A percentile compares a stretch with the other conserved stretches of the same genome.
Conservation (phyloP, 106 monocot genomes). For the Amphibolis antarctica region DNA sequence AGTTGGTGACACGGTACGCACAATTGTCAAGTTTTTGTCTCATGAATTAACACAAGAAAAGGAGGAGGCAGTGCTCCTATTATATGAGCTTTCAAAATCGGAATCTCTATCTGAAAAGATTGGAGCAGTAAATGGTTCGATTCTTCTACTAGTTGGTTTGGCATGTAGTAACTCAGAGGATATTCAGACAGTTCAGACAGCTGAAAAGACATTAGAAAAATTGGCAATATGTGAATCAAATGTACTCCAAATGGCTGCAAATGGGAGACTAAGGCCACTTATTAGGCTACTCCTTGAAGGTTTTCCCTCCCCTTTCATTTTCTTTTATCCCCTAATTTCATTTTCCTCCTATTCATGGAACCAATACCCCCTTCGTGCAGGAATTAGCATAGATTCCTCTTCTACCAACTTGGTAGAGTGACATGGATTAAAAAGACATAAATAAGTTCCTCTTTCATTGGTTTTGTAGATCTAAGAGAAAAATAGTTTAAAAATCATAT, state of each 20-base stretch:
- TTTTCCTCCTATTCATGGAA: too few relatives aligned
- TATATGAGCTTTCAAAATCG: conserved; percentile 78
- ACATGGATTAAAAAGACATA: too few relatives aligned
- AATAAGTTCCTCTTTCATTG: too few relatives aligned
- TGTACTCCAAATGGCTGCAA: conserved; percentile 93
- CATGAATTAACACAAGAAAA: conserved; percentile 56
- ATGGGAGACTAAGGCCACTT: conserved; percentile 78
- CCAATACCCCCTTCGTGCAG: too few relatives aligned
- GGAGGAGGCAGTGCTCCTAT: conserved; percentile 67
- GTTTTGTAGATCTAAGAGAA: too few relatives aligned
- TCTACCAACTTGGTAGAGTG: too few relatives aligned
- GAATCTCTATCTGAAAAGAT: conserved; percentile 73
- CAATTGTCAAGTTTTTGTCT: conserved; percentile 73
- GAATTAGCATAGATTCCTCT: too few relatives aligned
- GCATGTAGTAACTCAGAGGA: conserved; percentile 79
- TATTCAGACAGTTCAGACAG: conserved; percentile 46
- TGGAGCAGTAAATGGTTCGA: conserved; percentile 65
- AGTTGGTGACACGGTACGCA: conserved; percentile 65
- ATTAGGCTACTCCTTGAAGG: conserved; percentile 62
- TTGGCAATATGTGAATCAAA: conserved; percentile 68
- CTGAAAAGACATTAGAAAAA: conserved; percentile 69
- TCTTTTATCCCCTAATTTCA: neutral
- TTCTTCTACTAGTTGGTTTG: conserved; percentile 77
- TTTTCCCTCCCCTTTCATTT: conserved; percentile 4
- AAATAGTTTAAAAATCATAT: too few relatives aligned